These are phyloP conservation scores for Allodekkera sacchari DNA, from an alignment of 805 yeast species.

Conservation along the genomic window DNA sequence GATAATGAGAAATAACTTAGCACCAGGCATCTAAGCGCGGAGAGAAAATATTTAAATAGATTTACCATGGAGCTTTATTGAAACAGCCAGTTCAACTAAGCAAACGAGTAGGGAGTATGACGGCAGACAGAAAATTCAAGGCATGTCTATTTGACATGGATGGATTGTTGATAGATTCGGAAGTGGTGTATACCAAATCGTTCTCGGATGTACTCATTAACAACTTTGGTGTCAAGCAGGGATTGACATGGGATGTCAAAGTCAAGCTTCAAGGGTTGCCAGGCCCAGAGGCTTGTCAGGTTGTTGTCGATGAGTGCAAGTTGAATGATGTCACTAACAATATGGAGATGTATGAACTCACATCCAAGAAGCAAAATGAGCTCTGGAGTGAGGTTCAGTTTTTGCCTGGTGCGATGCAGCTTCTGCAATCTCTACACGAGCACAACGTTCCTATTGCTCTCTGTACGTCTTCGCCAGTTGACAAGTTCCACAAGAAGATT, in stretches of 20 bases:
- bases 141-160: conserved; percentile 68
- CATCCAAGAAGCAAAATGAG: conserved; percentile 43
- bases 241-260: conserved; percentile 87
- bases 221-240: conserved; percentile 48
- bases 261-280: conserved; percentile 86
- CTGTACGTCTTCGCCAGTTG: conserved; percentile 73
- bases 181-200: conserved; percentile 80
- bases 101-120: too few relatives aligned
- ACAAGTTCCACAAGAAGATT: conserved; percentile 66
- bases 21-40: too few relatives aligned
- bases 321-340: conserved; percentile 49
- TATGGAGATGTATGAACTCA: conserved; percentile 49
- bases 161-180: conserved; percentile 87
- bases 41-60: too few relatives aligned
- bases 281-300: conserved; percentile 62
- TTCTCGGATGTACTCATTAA: conserved; percentile 55
- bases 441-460: conserved; percentile 71
- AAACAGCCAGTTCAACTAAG: too few relatives aligned
- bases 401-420: conserved; percentile 79
- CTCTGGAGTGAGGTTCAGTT: conserved; percentile 59
- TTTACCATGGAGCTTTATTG: too few relatives aligned
- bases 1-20: too few relatives aligned
- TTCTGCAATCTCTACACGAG: conserved; percentile 45
- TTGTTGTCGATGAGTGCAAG: conserved; percentile 59
- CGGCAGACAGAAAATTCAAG: conserved; percentile 10